Evolutionary conservation across 192 early-diverging fungal genomes (phyloP).

Genomic region (Umbelopsis isabellina): DNA sequence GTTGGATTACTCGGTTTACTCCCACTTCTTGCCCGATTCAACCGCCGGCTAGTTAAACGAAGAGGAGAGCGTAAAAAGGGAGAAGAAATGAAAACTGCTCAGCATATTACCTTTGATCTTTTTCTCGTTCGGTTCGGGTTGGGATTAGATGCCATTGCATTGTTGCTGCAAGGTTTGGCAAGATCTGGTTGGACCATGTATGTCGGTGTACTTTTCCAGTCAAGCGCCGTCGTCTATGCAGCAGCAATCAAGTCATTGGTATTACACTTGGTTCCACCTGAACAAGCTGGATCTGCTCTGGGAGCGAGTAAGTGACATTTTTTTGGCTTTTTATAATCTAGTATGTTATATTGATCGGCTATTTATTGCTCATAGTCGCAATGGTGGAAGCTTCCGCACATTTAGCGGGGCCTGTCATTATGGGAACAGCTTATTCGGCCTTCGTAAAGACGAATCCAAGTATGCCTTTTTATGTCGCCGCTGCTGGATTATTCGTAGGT

Average conservation of each 20-base stretch:
- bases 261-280: slow-evolving; percentile 5
- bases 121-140: slow-evolving; percentile 10
- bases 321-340: neutral
- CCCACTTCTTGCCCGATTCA: neutral
- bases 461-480: slow-evolving; percentile 6
- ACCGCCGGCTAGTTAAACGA: neutral
- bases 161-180: slow-evolving; percentile 4
- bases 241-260: slow-evolving; percentile 1
- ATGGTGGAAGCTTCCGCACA: slow-evolving; percentile 12
- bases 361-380: neutral
- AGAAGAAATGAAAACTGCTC: slow-evolving; percentile 3
- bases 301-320: neutral
- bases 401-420: slow-evolving; percentile 1
- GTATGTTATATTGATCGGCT: neutral
- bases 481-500: neutral
- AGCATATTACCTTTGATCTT: slow-evolving; percentile 6
- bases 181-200: slow-evolving; percentile 17
- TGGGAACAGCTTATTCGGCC: slow-evolving; percentile 11
- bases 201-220: slow-evolving; percentile 1
- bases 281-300: neutral
- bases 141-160: neutral
- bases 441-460: slow-evolving; percentile 10
- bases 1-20: neutral
- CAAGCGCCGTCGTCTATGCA: slow-evolving; percentile 6
- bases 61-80: slow-evolving; percentile 12